Evolutionary conservation across 495 filamentous ascomycete species (phyloP).

Genomic region (Penicillium flavigenum): DNA sequence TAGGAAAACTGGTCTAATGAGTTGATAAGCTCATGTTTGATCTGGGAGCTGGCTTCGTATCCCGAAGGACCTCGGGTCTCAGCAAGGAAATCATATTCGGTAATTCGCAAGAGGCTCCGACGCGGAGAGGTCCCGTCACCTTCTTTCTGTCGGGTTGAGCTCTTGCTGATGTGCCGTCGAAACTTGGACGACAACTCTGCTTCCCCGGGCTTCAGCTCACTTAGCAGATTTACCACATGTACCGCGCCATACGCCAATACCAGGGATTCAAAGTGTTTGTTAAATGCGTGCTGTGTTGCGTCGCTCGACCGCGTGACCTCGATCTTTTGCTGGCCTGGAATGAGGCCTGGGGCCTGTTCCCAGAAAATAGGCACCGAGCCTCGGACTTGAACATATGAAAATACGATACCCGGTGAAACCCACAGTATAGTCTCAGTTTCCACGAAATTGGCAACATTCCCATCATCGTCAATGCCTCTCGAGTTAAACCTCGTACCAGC

Average conservation of each 20-base stretch:
- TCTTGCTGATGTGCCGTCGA: conserved; percentile 70
- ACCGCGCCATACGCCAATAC: conserved; percentile 83
- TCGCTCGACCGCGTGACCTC: conserved; percentile 83
- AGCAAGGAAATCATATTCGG: conserved; percentile 93
- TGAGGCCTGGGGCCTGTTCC: conserved; percentile 85
- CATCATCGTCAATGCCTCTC: conserved; percentile 94
- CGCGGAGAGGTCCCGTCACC: conserved; percentile 48
- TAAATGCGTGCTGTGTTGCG: conserved; percentile 91
- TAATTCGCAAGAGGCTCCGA: conserved; percentile 68
- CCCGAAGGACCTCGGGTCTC: conserved; percentile 84
- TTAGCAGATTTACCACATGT: conserved; percentile 89
- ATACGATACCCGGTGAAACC: conserved; percentile 71
- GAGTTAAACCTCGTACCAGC: conserved; percentile 96
- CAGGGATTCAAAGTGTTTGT: conserved; percentile 85
- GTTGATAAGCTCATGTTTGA: conserved; percentile 67
- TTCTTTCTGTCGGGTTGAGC: conserved; percentile 56
- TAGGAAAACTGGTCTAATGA: conserved; percentile 87
- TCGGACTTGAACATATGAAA: conserved; percentile 90
- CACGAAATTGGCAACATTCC: conserved; percentile 93
- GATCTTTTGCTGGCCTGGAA: conserved; percentile 95
- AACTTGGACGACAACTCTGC: conserved; percentile 75
- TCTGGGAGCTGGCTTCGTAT: conserved; percentile 81
- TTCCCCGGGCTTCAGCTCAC: conserved; percentile 80
- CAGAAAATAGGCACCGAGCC: conserved; percentile 96
- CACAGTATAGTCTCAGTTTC: conserved; percentile 67